Evolutionary conservation across 495 filamentous ascomycete species (phyloP).

Genomic region (Aspergillus incahuasiensis): DNA sequence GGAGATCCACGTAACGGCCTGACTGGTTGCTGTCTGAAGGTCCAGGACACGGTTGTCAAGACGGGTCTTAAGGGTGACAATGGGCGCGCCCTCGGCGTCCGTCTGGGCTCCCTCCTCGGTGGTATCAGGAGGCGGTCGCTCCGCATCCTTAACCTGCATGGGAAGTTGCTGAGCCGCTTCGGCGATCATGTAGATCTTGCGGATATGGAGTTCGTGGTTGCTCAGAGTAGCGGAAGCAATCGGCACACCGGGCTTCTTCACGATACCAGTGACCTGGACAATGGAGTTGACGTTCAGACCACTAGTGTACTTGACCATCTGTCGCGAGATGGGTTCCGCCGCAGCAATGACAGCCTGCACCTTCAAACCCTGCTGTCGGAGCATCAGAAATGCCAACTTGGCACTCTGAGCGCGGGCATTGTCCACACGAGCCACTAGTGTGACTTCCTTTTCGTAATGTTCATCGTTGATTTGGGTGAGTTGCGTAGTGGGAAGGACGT

Average conservation of each 20-base stretch:
- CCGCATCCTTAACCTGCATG: slow-evolving; percentile 65
- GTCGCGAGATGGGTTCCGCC: slow-evolving; percentile 48
- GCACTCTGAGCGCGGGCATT: slow-evolving; percentile 83
- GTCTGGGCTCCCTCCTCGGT: slow-evolving; percentile 41
- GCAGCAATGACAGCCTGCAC: slow-evolving; percentile 75
- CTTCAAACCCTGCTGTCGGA: slow-evolving; percentile 74
- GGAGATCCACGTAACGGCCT: slow-evolving; percentile 80
- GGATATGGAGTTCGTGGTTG: slow-evolving; percentile 73
- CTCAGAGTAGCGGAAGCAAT: slow-evolving; percentile 75
- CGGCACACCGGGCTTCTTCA: slow-evolving; percentile 69
- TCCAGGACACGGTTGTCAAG: slow-evolving; percentile 89
- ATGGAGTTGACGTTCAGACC: slow-evolving; percentile 74
- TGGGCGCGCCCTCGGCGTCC: slow-evolving; percentile 49
- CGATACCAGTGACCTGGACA: slow-evolving; percentile 69
- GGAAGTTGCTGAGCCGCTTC: slow-evolving; percentile 62
- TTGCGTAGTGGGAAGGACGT: slow-evolving; percentile 29
- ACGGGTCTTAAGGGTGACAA: slow-evolving; percentile 70
- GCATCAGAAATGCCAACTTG: slow-evolving; percentile 87
- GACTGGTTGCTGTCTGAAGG: slow-evolving; percentile 79
- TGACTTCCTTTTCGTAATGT: slow-evolving; percentile 68
- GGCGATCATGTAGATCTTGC: slow-evolving; percentile 71
- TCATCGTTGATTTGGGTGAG: slow-evolving; percentile 49
- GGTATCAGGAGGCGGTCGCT: slow-evolving; percentile 47
- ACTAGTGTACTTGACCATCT: slow-evolving; percentile 89
- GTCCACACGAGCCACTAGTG: slow-evolving; percentile 79